Conservation (phyloP, 2,329 filamentous ascomycete species). For the Trichoderma polysporum region DNA sequence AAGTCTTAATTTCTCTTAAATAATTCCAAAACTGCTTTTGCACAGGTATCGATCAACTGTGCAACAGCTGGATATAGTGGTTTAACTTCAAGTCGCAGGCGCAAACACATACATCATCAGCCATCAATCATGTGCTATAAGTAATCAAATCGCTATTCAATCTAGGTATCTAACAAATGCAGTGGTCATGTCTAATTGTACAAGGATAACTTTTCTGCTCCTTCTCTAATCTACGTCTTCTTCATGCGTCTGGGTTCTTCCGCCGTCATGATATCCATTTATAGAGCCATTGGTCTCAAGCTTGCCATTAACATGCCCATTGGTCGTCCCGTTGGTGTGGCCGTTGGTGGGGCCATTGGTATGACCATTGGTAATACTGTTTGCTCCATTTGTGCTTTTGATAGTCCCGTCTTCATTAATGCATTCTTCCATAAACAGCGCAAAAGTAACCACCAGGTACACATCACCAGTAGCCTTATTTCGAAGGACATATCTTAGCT, state of each 20-base stretch:
- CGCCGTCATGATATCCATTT: conserved; percentile 35
- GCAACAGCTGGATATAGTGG: neutral
- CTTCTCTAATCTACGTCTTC: conserved; percentile 46
- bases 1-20: no score
- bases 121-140: neutral
- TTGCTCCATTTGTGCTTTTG: conserved; percentile 41
- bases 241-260: conserved; percentile 35
- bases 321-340: conserved; percentile 52
- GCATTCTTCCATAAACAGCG: conserved; percentile 68
- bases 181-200: neutral
- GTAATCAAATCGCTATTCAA: neutral
- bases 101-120: neutral
- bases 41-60: neutral
- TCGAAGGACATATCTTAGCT: conserved; percentile 88
- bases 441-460: conserved; percentile 80
- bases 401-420: conserved; percentile 59
- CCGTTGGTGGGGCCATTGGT: conserved; percentile 47
- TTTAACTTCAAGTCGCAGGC: neutral
- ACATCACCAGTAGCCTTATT: conserved; percentile 71
- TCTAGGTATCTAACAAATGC: neutral
- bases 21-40: neutral
- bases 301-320: conserved; percentile 31
- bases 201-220: neutral
- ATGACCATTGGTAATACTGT: conserved; percentile 19
- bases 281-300: conserved; percentile 26